Conservation (phyloP, 2,329 filamentous ascomycete species). For the Cercospora zeae-maydis region DNA sequence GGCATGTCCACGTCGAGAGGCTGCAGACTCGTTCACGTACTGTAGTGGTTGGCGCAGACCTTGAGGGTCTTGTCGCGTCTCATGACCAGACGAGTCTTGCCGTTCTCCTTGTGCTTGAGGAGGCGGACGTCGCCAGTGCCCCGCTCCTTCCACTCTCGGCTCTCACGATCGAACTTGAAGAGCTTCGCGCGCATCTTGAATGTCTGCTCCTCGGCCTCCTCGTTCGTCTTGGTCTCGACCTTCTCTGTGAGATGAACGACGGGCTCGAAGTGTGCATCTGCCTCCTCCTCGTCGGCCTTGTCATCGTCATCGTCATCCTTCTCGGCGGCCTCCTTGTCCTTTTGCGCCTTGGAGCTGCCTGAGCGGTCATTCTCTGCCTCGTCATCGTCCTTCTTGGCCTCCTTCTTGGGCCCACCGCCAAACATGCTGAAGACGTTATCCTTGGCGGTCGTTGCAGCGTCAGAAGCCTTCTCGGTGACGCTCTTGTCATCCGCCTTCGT, state of each 20-base stretch:
- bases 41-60: constrained; percentile 99
- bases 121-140: constrained; percentile 94
- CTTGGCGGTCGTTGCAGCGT: constrained; percentile 43
- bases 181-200: constrained; percentile 99
- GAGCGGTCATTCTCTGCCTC: constrained; percentile 76
- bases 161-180: constrained; percentile 93
- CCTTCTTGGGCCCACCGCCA: constrained; percentile 93
- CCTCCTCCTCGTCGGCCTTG: constrained; percentile 56
- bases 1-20: background rate
- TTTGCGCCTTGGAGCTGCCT: constrained; percentile 67
- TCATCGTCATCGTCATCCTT: constrained; percentile 37
- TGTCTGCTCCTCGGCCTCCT: constrained; percentile 92
- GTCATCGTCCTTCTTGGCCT: constrained; percentile 77
- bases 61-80: constrained; percentile 99
- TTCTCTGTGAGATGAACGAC: constrained; percentile 95
- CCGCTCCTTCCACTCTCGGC: constrained; percentile 97
- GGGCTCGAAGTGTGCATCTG: constrained; percentile 94
- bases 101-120: constrained; percentile 98
- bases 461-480: constrained; percentile 37
- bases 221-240: constrained; percentile 95
- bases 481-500: constrained; percentile 36
- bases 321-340: constrained; percentile 58
- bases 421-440: constrained; percentile 93
- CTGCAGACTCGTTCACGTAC: constrained; percentile 54
- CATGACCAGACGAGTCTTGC: constrained; percentile 97